Evolutionary conservation across 2,329 filamentous ascomycete genomes (phyloP), one percentile per base, ranked within the genome.

Genomic region (Ascochyta viciae-villosae): DNA sequence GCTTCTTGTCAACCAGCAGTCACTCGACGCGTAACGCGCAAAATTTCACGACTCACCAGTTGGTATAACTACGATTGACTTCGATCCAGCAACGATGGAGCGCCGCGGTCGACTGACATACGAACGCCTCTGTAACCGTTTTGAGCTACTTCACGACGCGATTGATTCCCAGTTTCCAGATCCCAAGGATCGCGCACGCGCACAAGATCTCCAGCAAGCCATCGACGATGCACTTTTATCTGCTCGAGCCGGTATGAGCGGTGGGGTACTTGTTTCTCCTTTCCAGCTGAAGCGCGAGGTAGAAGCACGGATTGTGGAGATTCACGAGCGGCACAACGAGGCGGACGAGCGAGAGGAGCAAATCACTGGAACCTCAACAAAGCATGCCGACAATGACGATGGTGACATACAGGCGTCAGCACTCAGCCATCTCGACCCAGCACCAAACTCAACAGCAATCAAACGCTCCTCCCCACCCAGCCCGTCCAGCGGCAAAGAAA

Each of bases 251-350:
- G 46, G 40, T 26, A 33, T 44, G 29, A 15, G 23, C 23, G 35
- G 39, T 8, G 35, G 13, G 9, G 3, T 5, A 5, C 23, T 33
- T 12, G 13, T 13, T 2, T 31, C 52, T 24, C 52, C 52, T 1
- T 40, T 39, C 5, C 34, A 46, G 8, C 23, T 55, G 9, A 55
- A 55, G 40, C 40, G 42, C 15, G 27, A 50, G 1, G 8, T 50
- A 3, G 42, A 55, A 12, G 16, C 35, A 22, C 40, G 35, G 3
- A 50, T 55, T 16, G 40, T 27, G 16, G 13, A 19, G 6, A 31
- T 48, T 8, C 50, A 54, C 9, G 23, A 31, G 19, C 16, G 40
- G 0, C 15, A 22, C 5, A 33, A 46, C n/a, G 24, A 16, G 1
- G 5, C 3, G 31, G 29, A 19, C 10, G 24, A 41, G 29, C 27